Evolutionary conservation across 2,329 filamentous ascomycete species (phyloP).

Genomic region (Scedosporium aurantiacum): DNA sequence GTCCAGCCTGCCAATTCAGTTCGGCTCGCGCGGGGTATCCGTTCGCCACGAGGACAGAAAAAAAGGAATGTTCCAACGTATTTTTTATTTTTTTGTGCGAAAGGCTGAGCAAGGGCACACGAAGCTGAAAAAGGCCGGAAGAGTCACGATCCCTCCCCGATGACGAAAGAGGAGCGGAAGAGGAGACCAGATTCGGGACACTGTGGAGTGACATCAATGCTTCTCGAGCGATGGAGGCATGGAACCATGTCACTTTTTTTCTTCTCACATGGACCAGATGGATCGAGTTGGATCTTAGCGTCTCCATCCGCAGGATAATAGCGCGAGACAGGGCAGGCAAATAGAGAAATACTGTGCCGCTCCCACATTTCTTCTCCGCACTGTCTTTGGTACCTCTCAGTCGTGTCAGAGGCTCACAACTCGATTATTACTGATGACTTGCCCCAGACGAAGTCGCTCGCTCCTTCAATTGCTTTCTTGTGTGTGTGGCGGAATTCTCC

Average conservation of each 20-base stretch:
- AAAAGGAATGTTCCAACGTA: not conserved
- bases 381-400: not conserved
- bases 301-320: not conserved
- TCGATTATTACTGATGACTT: not conserved
- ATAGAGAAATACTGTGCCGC: not conserved
- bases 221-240: not conserved
- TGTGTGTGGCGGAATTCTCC: not conserved
- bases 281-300: not conserved
- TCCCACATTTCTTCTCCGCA: not conserved
- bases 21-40: not conserved
- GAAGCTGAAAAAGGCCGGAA: not conserved
- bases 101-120: too few species aligned
- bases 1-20: not conserved
- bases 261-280: not conserved
- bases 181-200: not conserved
- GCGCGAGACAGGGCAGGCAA: not conserved
- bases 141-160: not conserved
- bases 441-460: not conserved
- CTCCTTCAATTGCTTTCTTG: not conserved
- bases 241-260: not conserved
- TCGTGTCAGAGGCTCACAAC: not conserved
- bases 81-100: too few species aligned
- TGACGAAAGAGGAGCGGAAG: not conserved
- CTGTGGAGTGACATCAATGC: not conserved
- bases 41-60: not conserved